Conservation (phyloP, 352 stramenopile species). For the Pythium sp. region DNA sequence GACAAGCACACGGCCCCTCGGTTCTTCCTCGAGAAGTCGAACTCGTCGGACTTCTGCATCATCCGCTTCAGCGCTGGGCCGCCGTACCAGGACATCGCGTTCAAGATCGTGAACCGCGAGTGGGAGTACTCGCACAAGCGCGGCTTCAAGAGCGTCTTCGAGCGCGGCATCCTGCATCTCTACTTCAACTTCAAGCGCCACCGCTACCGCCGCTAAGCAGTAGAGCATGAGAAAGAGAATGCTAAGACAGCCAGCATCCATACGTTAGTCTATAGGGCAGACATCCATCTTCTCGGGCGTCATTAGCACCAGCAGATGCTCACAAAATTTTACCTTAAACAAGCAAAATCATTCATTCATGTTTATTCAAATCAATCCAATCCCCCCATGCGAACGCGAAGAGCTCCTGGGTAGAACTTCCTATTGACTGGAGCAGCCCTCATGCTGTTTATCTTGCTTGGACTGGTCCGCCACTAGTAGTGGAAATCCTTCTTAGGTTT, state of each 20-base stretch:
- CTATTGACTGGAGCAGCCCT: not conserved
- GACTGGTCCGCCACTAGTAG: not conserved
- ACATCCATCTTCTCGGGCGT: not conserved
- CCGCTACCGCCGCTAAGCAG: constrained; percentile 92
- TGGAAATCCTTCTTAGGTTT: not conserved
- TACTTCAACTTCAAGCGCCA: constrained; percentile 99
- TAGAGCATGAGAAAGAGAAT: not conserved
- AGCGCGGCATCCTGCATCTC: constrained; percentile 97
- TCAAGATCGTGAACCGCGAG: constrained; percentile 99
- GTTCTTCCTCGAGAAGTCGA: constrained; percentile 94
- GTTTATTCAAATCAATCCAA: not conserved
- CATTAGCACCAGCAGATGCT: not conserved
- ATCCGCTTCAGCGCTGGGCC: constrained; percentile 97
- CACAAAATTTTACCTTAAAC: not conserved
- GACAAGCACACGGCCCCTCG: constrained; percentile 95
- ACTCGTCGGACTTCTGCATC: constrained; percentile 96
- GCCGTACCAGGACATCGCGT: constrained; percentile 99
- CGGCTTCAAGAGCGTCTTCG: constrained; percentile 98
- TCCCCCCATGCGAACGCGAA: not conserved
- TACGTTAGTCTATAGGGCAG: not conserved
- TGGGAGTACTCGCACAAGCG: constrained; percentile 98
- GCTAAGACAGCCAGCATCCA: not conserved
- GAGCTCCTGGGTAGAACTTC: not conserved
- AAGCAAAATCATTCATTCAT: constrained; percentile 2
- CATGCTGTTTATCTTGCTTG: not conserved